Conservation (phyloP, 2,329 filamentous ascomycete genomes). For the Trichoderma cornu-damae region DNA sequence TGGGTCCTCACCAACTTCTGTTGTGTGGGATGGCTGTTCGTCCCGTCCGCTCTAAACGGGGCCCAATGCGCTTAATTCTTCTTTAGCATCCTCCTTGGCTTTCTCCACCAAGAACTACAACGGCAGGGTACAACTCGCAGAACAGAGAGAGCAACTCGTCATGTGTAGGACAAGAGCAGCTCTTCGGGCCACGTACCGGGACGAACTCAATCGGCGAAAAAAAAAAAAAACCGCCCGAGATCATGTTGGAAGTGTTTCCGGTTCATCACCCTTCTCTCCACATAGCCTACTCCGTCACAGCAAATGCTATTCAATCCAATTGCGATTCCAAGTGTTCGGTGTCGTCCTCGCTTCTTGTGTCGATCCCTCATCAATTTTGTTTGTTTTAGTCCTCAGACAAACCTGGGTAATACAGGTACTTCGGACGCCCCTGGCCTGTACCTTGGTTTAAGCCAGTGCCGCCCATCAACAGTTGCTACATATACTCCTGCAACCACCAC, state of each 20-base stretch:
- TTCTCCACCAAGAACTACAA: conserved; percentile 17
- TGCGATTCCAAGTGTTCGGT: background rate
- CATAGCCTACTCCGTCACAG: conserved; percentile 15
- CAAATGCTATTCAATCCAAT: conserved; percentile 12
- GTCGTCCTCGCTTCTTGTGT: conserved; percentile 7
- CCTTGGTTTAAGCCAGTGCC: background rate
- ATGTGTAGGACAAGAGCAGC: conserved; percentile 9
- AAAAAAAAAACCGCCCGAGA: conserved; percentile 5
- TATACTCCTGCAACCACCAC: conserved; percentile 8
- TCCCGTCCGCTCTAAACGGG: conserved; percentile 11
- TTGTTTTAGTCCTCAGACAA: background rate
- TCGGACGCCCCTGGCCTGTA: background rate
- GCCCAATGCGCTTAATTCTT: conserved; percentile 10
- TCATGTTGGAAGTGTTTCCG: conserved; percentile 5
- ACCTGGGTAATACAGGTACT: background rate
- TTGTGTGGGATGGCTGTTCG: conserved; percentile 16
- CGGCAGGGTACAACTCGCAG: conserved; percentile 11
- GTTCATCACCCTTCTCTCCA: conserved; percentile 15
- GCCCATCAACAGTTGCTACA: conserved; percentile 4
- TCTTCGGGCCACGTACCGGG: conserved; percentile 5
- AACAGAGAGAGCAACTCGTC: conserved; percentile 11
- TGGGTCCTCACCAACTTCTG: conserved; percentile 4
- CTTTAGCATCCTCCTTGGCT: conserved; percentile 6
- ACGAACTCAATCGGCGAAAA: background rate
- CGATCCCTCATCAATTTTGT: background rate